Evolutionary conservation across 2,329 filamentous ascomycete species (phyloP).

Genomic region (Neospermospora avenae): DNA sequence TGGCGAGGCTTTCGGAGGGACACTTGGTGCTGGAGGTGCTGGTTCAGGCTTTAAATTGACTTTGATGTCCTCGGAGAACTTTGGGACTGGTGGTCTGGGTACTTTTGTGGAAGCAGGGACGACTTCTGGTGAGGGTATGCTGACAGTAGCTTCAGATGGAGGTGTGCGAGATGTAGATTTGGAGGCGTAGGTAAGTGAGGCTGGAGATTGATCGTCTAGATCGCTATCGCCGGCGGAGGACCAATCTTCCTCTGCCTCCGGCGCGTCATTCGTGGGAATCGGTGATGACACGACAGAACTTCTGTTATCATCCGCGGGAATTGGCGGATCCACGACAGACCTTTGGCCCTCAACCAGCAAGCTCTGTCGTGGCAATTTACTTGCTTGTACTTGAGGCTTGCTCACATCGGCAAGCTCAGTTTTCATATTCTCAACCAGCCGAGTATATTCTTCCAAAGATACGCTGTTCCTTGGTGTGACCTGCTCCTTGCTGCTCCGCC

Average conservation of each 20-base stretch:
- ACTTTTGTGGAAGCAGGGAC: neutral
- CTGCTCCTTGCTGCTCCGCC: slow-evolving; percentile 35
- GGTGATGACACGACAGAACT: neutral
- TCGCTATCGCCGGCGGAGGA: slow-evolving; percentile 30
- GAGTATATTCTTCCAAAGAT: slow-evolving; percentile 30
- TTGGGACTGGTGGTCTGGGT: neutral
- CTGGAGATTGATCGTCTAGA: slow-evolving; percentile 16
- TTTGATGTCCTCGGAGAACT: neutral
- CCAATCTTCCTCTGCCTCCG: slow-evolving; percentile 21
- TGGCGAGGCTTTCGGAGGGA: neutral
- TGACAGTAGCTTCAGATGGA: slow-evolving; percentile 13
- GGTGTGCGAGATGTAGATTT: slow-evolving; percentile 27
- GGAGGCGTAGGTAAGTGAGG: slow-evolving; percentile 15
- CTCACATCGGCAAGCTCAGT: slow-evolving; percentile 31
- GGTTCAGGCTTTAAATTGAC: neutral
- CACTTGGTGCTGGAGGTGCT: neutral
- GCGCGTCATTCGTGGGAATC: neutral
- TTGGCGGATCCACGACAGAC: neutral
- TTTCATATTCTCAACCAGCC: slow-evolving; percentile 31
- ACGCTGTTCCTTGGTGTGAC: slow-evolving; percentile 2
- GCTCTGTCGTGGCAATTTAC: slow-evolving; percentile 12
- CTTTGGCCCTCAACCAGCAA: slow-evolving; percentile 9
- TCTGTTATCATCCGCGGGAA: slow-evolving; percentile 9
- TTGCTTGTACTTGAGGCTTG: slow-evolving; percentile 19
- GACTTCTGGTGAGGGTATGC: neutral